Percentiles rank a stretch among this genome's conserved stretches.
phyloP scores from a whole-genome alignment of 2,329 filamentous ascomycete genomes.

The Neonectria sp. region DNA sequence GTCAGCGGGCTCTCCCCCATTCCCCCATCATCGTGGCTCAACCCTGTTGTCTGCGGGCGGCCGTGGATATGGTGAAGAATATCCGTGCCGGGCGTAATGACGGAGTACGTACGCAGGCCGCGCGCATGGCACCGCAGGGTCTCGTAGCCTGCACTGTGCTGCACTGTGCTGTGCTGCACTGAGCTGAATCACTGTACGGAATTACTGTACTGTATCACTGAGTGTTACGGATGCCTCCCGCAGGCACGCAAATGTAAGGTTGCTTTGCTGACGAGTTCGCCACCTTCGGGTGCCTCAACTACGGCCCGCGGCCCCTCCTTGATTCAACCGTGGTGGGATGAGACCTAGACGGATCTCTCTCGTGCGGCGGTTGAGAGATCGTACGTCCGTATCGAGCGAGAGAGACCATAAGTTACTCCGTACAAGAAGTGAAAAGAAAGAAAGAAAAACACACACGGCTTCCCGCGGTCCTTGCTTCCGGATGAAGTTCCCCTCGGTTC shows the following conservation, averaged over 20 bases:
- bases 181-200: not conserved
- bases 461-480: conserved; percentile 22
- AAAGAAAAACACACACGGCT: not conserved
- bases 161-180: too few relatives aligned
- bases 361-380: not conserved
- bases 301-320: conserved; percentile 6
- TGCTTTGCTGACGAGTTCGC: conserved; percentile 22
- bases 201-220: too few relatives aligned
- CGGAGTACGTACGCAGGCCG: conserved; percentile 10
- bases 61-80: conserved; percentile 11
- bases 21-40: conserved; percentile 7
- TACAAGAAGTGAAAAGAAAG: too few relatives aligned
- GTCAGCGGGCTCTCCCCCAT: conserved; percentile 27
- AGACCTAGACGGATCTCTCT: conserved; percentile 1
- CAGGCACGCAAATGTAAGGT: conserved; percentile 4
- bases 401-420: not conserved
- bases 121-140: not conserved
- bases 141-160: not conserved
- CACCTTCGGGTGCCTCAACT: conserved; percentile 3
- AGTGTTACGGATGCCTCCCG: not conserved
- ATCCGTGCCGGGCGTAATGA: not conserved
- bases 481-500: conserved; percentile 20
- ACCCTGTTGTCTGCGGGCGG: not conserved
- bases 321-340: conserved; percentile 2
- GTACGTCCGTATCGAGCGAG: not conserved